Base-by-base conservation (phyloP, 2,329 filamentous ascomycete species). In the Aureobasidium sp. region DNA sequence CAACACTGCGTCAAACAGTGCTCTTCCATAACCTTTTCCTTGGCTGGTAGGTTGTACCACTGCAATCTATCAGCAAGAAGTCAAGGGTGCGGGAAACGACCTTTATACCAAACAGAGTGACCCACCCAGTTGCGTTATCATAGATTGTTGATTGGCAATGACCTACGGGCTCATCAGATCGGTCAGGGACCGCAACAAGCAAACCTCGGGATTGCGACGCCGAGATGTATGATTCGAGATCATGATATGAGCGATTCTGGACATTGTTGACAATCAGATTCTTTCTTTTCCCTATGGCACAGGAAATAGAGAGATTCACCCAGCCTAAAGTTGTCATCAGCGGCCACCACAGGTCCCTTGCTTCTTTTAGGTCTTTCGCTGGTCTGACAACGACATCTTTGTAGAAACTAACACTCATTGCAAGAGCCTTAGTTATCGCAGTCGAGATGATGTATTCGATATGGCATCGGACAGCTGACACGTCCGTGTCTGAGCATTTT, bases 111-210 rank as follows among this genome's bases (percentile, higher is more conserved):
- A 76, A 75, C 67, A 72, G 73, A 17, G 70, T 73, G 1, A 75
- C 65, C 74, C 74, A 76, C n/a, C 69, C 74, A 1, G 73, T 75
- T 36, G 62, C 59, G 57, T 76, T 76, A 26, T 69, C 64, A 64
- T 72, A 74, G 26, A 69, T 66, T 39, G 74, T 67, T 2, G 70
- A 68, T 5, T 72, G 62, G 29, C 75, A 65, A 63, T 71, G 71
- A 24, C 73, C 74, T 63, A 72, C 66, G 0, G 72, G 67, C 17
- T 69, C 69, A 3, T 57, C 51, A 1, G 66, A 55, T 5, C 64
- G 59, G 36, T 71, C 66, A 15, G 69, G 67, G n/a, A 70, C 61
- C 2, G 73, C 41, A 32, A 75, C 59, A 13, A 76, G 66, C 69
- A 72, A 74, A 43, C 24, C 68, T 69, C 39, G 69, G 65, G 6